These are phyloP conservation scores for Colletotrichum abscissum DNA, from an alignment of 2,329 filamentous ascomycete genomes.

Conservation along the genomic window DNA sequence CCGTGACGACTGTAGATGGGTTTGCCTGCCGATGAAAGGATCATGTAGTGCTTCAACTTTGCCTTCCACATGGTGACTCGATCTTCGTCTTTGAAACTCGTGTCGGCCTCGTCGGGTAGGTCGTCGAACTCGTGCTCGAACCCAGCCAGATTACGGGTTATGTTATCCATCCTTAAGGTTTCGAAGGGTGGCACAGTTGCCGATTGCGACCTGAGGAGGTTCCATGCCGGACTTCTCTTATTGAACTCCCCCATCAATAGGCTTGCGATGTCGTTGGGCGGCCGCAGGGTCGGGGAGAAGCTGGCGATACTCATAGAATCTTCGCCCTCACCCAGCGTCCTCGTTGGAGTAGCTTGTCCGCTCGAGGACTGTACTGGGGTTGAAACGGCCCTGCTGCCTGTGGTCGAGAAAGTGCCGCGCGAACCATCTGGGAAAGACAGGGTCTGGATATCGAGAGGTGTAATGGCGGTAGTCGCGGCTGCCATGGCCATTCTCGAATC, in stretches of 20 bases:
- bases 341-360: slow-evolving; percentile 52
- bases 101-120: slow-evolving; percentile 66
- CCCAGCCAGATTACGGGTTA: slow-evolving; percentile 67
- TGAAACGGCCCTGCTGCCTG: slow-evolving; percentile 48
- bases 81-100: slow-evolving; percentile 61
- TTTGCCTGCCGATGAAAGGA: slow-evolving; percentile 94
- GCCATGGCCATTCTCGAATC: slow-evolving; percentile 49
- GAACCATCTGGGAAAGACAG: slow-evolving; percentile 78
- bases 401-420: slow-evolving; percentile 69
- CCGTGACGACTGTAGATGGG: slow-evolving; percentile 97
- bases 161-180: slow-evolving; percentile 51
- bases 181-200: slow-evolving; percentile 72
- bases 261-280: slow-evolving; percentile 81
- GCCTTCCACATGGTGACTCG: slow-evolving; percentile 84
- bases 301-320: slow-evolving; percentile 76
- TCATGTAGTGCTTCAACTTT: slow-evolving; percentile 97
- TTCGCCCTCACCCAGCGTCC: slow-evolving; percentile 61
- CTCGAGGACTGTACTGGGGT: slow-evolving; percentile 48
- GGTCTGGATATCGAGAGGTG: slow-evolving; percentile 82
- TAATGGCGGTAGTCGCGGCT: slow-evolving; percentile 86
- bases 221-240: slow-evolving; percentile 75
- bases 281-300: slow-evolving; percentile 71
- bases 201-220: slow-evolving; percentile 72
- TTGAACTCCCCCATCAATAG: slow-evolving; percentile 79
- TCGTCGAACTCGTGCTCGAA: slow-evolving; percentile 85